Base-by-base conservation (phyloP, 2,329 filamentous ascomycete species). In the Penicillium paneum region DNA sequence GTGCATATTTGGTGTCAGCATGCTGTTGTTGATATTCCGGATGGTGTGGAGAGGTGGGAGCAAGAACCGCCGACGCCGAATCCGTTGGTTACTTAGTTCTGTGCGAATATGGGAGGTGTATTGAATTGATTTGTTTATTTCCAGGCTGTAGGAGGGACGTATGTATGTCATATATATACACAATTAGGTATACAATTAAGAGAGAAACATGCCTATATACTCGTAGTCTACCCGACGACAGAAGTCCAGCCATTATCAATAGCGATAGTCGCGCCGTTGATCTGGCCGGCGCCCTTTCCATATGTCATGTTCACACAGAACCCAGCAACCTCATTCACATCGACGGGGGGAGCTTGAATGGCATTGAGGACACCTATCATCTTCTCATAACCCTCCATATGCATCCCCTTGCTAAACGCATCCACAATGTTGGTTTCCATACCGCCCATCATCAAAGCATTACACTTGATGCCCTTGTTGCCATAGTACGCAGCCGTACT, bases 1-100 rank as follows among this genome's bases (percentile, higher is more conserved):
- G 81, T 83, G 59, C 86, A 90, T 73, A 84, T 89, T 62, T 89
- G 83, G 82, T 86, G 83, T 19, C 83, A 83, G 63, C 80, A 78
- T 39, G 86, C 86, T 61, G 85, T 89, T 77, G 78, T 88, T 17
- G 82, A 85, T 32, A 88, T 89, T 58, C 86, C 86, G 2, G 84
- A 87, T 62, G 82, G 83, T 10, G 80, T 79, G 28, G 83, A 86
- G 71, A 54, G 52, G 21, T 80, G 81, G 67, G 78, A 80, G 13
- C 83, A 82, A 54, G 80, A 82, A 52, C 81, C 81, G 36, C 45
- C 50, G 8, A 21, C 49, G 34, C 45, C 45, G n/a, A 55, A 53
- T 48, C 53, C 53, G 2, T 48, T 53, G 38, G 35, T 55, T 11
- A 47, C 17, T 15, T 55, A 51, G 35, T 21, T 17, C 12, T 10